Evolutionary conservation across 257 asterid species (phyloP), one percentile per base, ranked within the genome.

Genomic region (Solanum rostratum): DNA sequence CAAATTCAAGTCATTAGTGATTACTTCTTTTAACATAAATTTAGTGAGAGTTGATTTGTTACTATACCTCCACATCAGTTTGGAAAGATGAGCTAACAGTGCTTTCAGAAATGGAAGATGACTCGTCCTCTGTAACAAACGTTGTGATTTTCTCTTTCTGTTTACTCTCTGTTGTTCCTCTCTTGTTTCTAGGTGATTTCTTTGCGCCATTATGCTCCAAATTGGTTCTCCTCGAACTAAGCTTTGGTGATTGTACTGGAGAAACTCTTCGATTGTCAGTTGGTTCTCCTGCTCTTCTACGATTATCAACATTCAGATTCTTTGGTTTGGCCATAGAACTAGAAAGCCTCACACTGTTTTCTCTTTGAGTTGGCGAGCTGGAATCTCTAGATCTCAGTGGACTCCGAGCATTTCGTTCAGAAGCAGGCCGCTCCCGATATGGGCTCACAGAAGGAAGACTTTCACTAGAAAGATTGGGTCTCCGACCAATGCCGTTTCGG

Each of bases 61-160:
- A 30, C 49, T 13, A 24, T 90, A 95, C 99, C 96, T 95, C 98
- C 50, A 92, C 89, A 86, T 96, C 97, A 22, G 93, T 91, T 50
- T 87, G 92, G 22, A 90, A 91, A 37, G 97, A 88, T 6, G 97
- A 89, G 55, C 97, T 92, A 81, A 89, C 85, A 30, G 96, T 93
- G 86, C 98, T 93, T 63, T 91, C 97, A 52, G 97, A 92, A 52
- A 92, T 84, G 85, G 98, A 93, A 19, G 97, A 95, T 65, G 97
- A 90, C 70, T 93, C 98, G 66, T 95, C 98, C 90, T 95, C 98
- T 19, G 92, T 87, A 2, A 46, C 85, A 27, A 83, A 83, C 73
- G 85, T 86, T 0, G 91, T 83, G 88, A 82, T 90, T 90, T 91
- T 91, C 85, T 91, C 95, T 63, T 88, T 93, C 69, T 86, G 91